Evolutionary conservation across 2,329 filamentous ascomycete genomes (phyloP), one percentile per base, ranked within the genome.

Genomic region (Basipetospora chlamydospora): DNA sequence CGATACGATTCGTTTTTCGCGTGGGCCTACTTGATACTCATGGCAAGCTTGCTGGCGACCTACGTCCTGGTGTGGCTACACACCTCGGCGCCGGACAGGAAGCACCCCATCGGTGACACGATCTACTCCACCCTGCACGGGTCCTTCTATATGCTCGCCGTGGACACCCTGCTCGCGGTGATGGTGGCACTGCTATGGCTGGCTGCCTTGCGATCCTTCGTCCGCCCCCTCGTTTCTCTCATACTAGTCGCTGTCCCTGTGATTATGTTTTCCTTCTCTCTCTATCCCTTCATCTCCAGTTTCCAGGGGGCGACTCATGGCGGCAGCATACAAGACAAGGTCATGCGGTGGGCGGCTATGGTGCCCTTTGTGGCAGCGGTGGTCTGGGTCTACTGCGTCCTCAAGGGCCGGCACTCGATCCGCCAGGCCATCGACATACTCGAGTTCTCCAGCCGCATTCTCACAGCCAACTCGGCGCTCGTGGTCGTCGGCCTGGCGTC

Each of bases 121-220:
- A 85, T 98, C 40, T 98, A 98, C 56, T 85, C 81, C 11, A 86
- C 84, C 4, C 61, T 98, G 25, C 79, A 82, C 47, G 76, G 77
- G 35, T 95, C 87, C 1, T 90, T 92, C 49, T 79, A 90, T 50
- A 78, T 96, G 45, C 74, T 98, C 28, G 82, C 84, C 2, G 75
- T 90, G 36, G 92, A 96, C 57, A 96, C 90, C 1, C 56, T 96
- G 13, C 78, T 95, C n/a, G 81, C 90, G 1, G 65, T 95, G 26
- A 64, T 92, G 25, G 82, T 96, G 15, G 88, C 88, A 2, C 65
- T 95, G 25, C 57, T 95, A 18, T 98, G 90, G 90, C 71, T 98
- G 42, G 82, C 87, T 2, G 66, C 92, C 2, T 64, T 98, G 33
- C 74, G 85, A 33, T 90, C 86, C 5, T 95, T 93, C 56, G 83